Base-by-base conservation (phyloP, 164 flowering plant genomes). In the Pachysandra terminalis region DNA sequence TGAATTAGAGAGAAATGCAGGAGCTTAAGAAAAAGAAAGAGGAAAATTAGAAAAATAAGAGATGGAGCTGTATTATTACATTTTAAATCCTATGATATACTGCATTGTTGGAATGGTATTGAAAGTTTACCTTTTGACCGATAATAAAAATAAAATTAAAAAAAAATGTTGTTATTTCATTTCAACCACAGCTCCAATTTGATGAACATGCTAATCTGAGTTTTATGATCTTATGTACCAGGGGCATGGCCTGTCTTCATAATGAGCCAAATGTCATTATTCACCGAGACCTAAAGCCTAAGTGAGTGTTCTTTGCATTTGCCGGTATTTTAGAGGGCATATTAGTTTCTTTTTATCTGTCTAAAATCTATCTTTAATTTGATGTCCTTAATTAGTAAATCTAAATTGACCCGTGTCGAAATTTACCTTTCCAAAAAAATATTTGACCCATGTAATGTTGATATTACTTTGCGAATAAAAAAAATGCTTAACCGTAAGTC, bases 161-260 rank as follows among this genome's bases (percentile, higher is more conserved):
- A n/a, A n/a, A n/a, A n/a, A n/a, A n/a, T n/a, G n/a, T n/a, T n/a
- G n/a, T n/a, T n/a, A n/a, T n/a, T n/a, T n/a, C n/a, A n/a, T n/a
- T n/a, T n/a, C n/a, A n/a, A n/a, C n/a, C n/a, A n/a, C n/a, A 32
- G 37, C 37, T 32, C 37, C 7, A 3, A 32, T 32, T 61, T 66
- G 22, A 48, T 75, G 57, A 8, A 13, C 37, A 54, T 40, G 65
- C 62, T 66, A 32, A n/a, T 55, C 10, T 21, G 26, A 55, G 4
- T 19, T n/a, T 56, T 59, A 45, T 70, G 59, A 48, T 60, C 32
- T 54, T 67, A 32, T 63, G 41, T 76, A 53, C 2, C 86, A 96
- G 99, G 78, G 99, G 99, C 64, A 96, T 96, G 89, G 91, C 98
- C n/a, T 96, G 91, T 83, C 95, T 96, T 63, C 99, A 96, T 72